These are phyloP conservation scores for Geotrichum ghanense DNA, from an alignment of 805 yeast species.

Conservation along the genomic window DNA sequence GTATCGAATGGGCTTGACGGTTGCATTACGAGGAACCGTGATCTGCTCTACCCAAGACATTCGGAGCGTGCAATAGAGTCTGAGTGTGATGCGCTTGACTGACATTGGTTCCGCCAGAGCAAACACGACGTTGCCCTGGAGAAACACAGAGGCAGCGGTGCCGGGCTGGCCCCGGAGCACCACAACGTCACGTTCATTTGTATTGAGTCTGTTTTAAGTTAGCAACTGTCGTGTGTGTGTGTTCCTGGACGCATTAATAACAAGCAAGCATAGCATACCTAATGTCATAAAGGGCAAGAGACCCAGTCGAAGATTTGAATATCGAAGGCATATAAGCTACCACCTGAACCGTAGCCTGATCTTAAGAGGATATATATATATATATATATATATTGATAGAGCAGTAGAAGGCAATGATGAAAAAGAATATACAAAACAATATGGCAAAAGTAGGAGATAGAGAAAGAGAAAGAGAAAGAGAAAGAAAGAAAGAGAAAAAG, in stretches of 20 bases:
- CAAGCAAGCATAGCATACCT: neutral
- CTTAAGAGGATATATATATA: too few relatives aligned
- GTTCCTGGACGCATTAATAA: neutral
- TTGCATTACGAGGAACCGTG: conserved; percentile 19
- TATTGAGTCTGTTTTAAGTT: neutral
- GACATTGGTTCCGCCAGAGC: conserved; percentile 65
- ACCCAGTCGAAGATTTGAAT: neutral
- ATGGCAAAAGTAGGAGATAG: too few relatives aligned
- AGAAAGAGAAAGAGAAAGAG: neutral
- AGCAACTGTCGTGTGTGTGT: neutral
- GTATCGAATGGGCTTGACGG: conserved; percentile 20
- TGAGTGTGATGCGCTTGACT: conserved; percentile 51
- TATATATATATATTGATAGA: too few relatives aligned
- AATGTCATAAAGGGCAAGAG: neutral
- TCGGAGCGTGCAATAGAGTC: conserved; percentile 55
- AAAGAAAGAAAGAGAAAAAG: neutral
- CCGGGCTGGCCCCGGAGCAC: conserved; percentile 67
- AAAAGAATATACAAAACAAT: too few relatives aligned
- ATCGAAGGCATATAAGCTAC: neutral
- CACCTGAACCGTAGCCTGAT: too few relatives aligned
- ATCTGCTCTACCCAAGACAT: conserved; percentile 34
- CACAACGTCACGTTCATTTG: conserved; percentile 58
- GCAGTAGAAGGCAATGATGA: too few relatives aligned
- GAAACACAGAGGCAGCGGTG: conserved; percentile 65
- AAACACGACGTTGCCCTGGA: conserved; percentile 70